Evolutionary conservation across 306 rosid species (phyloP).

Genomic region (Castanea mollissima): DNA sequence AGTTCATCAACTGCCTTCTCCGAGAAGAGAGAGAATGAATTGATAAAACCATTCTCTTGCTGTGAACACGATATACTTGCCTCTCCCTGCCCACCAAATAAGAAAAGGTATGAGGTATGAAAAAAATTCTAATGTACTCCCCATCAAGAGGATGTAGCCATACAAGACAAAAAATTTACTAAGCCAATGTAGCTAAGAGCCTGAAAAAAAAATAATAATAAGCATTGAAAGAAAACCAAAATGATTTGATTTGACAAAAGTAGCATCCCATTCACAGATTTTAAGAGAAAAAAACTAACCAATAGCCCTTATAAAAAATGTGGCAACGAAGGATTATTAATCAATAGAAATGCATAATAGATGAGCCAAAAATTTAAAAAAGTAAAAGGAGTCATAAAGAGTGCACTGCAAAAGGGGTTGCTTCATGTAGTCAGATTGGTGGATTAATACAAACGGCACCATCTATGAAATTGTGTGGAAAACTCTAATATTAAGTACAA

Average conservation of each 20-base stretch:
- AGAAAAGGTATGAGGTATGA: slow-evolving; percentile 5
- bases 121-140: neutral
- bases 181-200: neutral
- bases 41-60: slow-evolving; percentile 60
- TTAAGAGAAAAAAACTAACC: neutral
- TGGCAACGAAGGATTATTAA: neutral
- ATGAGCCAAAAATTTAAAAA: too few relatives aligned
- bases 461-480: too few relatives aligned
- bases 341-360: neutral
- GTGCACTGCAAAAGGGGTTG: too few relatives aligned
- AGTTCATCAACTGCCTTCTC: slow-evolving; percentile 84
- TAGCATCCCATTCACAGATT: neutral
- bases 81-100: slow-evolving; percentile 56
- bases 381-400: too few relatives aligned
- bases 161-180: neutral
- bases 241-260: neutral
- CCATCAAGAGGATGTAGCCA: neutral
- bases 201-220: neutral
- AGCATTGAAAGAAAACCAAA: neutral
- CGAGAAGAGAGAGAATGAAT: slow-evolving; percentile 61
- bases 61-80: slow-evolving; percentile 42
- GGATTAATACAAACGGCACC: too few relatives aligned
- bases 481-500: too few relatives aligned
- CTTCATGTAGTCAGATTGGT: too few relatives aligned
- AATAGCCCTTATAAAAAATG: neutral